Evolutionary conservation across 2,329 filamentous ascomycete species (phyloP), one percentile per base, ranked within the genome.

Genomic region (Aspergillus fructus): DNA sequence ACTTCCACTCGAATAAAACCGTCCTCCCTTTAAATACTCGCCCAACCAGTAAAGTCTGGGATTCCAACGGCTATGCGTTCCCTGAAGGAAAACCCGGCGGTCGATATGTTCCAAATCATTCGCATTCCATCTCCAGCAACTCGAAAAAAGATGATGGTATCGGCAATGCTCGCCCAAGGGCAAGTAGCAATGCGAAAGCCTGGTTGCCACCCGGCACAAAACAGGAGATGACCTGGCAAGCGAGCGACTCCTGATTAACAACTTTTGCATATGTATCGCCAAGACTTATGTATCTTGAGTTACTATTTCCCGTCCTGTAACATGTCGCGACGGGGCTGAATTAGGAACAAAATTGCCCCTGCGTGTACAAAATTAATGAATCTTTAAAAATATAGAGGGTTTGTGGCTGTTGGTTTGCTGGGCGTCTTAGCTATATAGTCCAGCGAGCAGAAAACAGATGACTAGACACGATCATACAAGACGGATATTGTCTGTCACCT

Each of bases 161-260:
- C 34, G 76, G 76, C n/a, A 69, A 73, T 17, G 68, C 71, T 30
- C 72, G 75, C 56, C 67, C 76, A 37, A 72, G 76, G 48, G 74
- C 72, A 41, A 65, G 70, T 40, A 78, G 75, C 53, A 71, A 68
- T 56, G 70, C 74, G 46, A 68, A 69, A 39, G 72, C 74, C 23
- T 93, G 90, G 85, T 76, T 96, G 58, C 84, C 89, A 17, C 88
- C 89, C 0, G 90, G 91, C 7, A 96, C 91, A 2, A 92, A 86
- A 69, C 89, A 93, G 72, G 90, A 96, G 71, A 89, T 91, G 51
- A 96, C 90, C 2, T 96, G 92, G 93, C 80, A 79, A 62, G 71
- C 71, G 24, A 75, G 72, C 54, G 82, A 85, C 65, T 71, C 73
- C 51, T 64, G 66, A 45, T 54, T 64, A 34, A 61, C 58, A 59